Base-by-base conservation (phyloP, 108 stramenopile species). In the Chaetoceros tenuissimus region DNA sequence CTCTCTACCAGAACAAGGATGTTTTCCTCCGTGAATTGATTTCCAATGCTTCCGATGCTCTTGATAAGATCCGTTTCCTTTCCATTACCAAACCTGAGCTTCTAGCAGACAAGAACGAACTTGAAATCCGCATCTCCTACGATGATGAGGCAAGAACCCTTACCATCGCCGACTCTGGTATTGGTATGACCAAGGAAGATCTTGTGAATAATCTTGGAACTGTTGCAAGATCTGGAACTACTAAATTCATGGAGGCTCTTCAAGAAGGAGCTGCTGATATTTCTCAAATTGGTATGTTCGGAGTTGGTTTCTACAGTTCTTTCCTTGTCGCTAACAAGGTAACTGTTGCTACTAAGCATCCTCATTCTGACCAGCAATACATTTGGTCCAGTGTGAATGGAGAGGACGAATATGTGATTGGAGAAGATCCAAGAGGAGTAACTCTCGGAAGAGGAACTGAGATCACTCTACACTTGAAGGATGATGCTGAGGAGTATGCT, bases 1-100 rank as follows among this genome's bases (percentile, higher is more conserved):
- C 94, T 19, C 88, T 99, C 31, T 99, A 99, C 86, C 95, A 96
- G 69, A 99, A 96, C 87, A 98, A 95, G 68, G 97, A 98, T 48
- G 82, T 98, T 43, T 96, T 95, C 72, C 72, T 97, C 20, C 84
- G 97, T 43, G 94, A 95, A 51, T 66, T 99, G 24, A 98, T 99
- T 59, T 95, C 94, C 55, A 98, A 98, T 64, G 96, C 96, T n/a
- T 90, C 90, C 27, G 98, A 98, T 62, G 99, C 99, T 16, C 77
- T 99, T 1, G 99, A 99, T 75, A 99, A 99, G 77, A 82, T 98
- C 31, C 88, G 99, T 16, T 99, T 98, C 86, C 63, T 98, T 29
- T 64, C 85, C 5, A 70, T 99, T 27, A 85, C 94, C 34, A 80
- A 94, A 31, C 72, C 87, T n/a, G 73, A 89, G 8, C 62, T 77